Evolutionary conservation across 768 basidiomycete genomes (phyloP).

Genomic region (Termitomyces sp.): DNA sequence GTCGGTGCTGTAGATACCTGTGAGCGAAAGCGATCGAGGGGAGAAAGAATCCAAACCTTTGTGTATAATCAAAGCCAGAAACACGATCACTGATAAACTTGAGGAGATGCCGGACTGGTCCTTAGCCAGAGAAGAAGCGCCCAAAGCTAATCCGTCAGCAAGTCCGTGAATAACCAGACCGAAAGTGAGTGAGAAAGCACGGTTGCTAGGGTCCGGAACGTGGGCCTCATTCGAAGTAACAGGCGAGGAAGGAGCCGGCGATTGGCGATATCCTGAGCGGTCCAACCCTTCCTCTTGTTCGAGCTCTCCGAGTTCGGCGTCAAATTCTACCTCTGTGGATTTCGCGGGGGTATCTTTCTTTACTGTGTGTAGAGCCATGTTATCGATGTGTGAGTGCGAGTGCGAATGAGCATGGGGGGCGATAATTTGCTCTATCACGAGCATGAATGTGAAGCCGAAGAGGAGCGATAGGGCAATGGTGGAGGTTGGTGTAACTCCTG

Average conservation of each 20-base stretch:
- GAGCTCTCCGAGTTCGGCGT: constrained; percentile 59
- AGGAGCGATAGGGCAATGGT: constrained; percentile 63
- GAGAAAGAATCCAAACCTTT: constrained; percentile 52
- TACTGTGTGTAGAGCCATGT: constrained; percentile 25
- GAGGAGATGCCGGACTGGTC: constrained; percentile 28
- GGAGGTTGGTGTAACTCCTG: constrained; percentile 41
- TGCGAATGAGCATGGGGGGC: constrained; percentile 46
- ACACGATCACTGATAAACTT: constrained; percentile 77
- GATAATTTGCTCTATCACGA: constrained; percentile 63
- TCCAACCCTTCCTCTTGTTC: constrained; percentile 38
- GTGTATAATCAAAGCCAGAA: constrained; percentile 87
- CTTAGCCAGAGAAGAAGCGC: constrained; percentile 59
- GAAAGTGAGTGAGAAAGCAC: constrained; percentile 72
- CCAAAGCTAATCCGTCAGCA: constrained; percentile 91
- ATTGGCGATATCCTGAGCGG: constrained; percentile 19
- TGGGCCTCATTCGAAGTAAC: constrained; percentile 15
- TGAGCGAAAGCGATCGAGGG: neutral
- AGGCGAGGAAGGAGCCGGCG: constrained; percentile 9
- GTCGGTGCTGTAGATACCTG: constrained; percentile 72
- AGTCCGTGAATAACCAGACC: constrained; percentile 86
- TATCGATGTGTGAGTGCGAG: constrained; percentile 22
- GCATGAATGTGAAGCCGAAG: constrained; percentile 60
- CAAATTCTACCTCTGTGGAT: constrained; percentile 44
- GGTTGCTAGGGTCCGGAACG: constrained; percentile 22
- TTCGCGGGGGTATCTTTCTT: constrained; percentile 10